These are phyloP conservation scores for Scleroderma citrinum DNA, from an alignment of 768 basidiomycete genomes.

Conservation along the genomic window DNA sequence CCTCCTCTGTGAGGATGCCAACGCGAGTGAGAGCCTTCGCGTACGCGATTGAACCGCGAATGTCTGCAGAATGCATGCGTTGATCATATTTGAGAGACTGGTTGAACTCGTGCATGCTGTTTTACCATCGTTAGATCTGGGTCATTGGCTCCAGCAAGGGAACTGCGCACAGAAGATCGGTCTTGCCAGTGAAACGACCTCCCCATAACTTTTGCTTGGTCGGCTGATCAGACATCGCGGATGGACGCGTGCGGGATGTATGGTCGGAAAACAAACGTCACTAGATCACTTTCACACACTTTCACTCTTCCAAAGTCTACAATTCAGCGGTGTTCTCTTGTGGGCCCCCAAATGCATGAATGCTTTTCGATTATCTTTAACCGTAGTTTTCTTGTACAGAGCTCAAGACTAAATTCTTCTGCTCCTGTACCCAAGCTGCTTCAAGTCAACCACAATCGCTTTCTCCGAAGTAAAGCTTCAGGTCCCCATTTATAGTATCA, in stretches of 20 bases:
- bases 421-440: too few relatives aligned
- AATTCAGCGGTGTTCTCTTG: too few relatives aligned
- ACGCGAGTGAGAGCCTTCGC: conserved; percentile 78
- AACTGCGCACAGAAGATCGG: conserved; percentile 47
- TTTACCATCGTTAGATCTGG: not conserved
- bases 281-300: too few relatives aligned
- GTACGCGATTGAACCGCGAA: conserved; percentile 93
- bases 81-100: conserved; percentile 94
- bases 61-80: conserved; percentile 89
- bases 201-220: conserved; percentile 81
- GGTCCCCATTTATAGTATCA: too few relatives aligned
- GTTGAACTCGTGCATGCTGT: conserved; percentile 95
- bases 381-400: too few relatives aligned
- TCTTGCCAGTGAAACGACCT: conserved; percentile 82
- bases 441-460: too few relatives aligned
- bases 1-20: conserved; percentile 74
- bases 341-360: too few relatives aligned
- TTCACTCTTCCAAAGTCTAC: too few relatives aligned
- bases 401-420: too few relatives aligned
- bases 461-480: too few relatives aligned
- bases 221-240: conserved; percentile 34
- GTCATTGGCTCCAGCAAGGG: not conserved
- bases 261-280: too few relatives aligned
- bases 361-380: too few relatives aligned
- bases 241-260: not conserved